Evolutionary conservation across 768 basidiomycete genomes (phyloP), one percentile per base, ranked within the genome.

Genomic region (Gymnopilus junonius): DNA sequence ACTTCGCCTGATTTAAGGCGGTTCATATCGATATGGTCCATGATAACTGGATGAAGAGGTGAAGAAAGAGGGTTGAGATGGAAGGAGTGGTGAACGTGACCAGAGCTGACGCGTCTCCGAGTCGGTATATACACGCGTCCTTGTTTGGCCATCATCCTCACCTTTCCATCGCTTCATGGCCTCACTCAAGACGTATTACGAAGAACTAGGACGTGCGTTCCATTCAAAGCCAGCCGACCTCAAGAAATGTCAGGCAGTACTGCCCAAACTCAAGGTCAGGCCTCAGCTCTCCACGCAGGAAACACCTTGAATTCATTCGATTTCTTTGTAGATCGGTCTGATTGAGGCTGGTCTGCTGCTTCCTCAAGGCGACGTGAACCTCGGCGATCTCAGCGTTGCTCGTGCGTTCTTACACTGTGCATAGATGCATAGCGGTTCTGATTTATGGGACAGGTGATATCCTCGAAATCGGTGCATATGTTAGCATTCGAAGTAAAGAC

Each of bases 1-100:
- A 98, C 92, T 83, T 99, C 97, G 70, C 97, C 96, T 46, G 84
- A 81, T 82, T 98, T 98, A 77, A 99, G 88, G 68, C 86, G 89
- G 71, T 91, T 82, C 72, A 95, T 89, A 74, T 96, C 94, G 73
- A 94, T 88, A 71, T 80, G 81, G 69, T 87, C 84, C 83, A 86
- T 87, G 69, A 72, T 79, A 70, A 67, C 70, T 67, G 65, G 65
- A 48, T n/a, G 31, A 20, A 27, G 35, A 34, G 21, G 45, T 15
- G n/a, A 50, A 54, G 50, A 27, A 40, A 50, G 55, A 61, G 43
- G 20, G 56, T 27, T 58, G 39, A 21, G 35, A 61, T 65, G 62
- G 55, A 66, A 53, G 63, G 64, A 63, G 58, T 51, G 46, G 74
- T 71, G 65, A 69, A 70, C 73, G 67, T 62, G 70, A 73, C 70